Evolutionary conservation across 805 yeast genomes (phyloP).

Genomic region (Spencermartinsiella europaea): DNA sequence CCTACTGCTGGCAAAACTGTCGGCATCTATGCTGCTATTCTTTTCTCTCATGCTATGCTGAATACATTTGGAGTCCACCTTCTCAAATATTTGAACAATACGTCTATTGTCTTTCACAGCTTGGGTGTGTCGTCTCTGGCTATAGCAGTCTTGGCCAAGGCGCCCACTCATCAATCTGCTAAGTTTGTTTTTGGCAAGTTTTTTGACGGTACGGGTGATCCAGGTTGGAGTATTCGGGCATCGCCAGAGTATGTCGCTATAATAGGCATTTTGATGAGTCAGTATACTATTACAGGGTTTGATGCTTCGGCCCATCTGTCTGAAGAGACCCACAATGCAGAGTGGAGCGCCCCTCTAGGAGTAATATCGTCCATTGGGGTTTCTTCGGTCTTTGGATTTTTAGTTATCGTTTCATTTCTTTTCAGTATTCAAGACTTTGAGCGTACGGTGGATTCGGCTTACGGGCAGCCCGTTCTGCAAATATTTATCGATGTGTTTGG

Average conservation of each 20-base stretch:
- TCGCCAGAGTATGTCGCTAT: slow-evolving; percentile 22
- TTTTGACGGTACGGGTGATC: slow-evolving; percentile 37
- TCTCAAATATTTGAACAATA: slow-evolving; percentile 54
- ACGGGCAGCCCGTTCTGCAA: slow-evolving; percentile 46
- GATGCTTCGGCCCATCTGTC: slow-evolving; percentile 71
- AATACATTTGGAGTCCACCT: slow-evolving; percentile 56
- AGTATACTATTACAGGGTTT: slow-evolving; percentile 72
- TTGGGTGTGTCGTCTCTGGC: slow-evolving; percentile 45
- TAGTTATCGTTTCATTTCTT: slow-evolving; percentile 47
- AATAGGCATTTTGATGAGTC: slow-evolving; percentile 19
- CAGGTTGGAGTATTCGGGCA: slow-evolving; percentile 26
- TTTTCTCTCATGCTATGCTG: slow-evolving; percentile 46
- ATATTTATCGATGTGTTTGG: slow-evolving; percentile 35
- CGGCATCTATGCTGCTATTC: slow-evolving; percentile 54
- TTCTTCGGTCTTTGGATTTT: slow-evolving; percentile 56
- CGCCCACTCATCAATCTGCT: slow-evolving; percentile 33
- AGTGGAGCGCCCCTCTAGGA: slow-evolving; percentile 60
- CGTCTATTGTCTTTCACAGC: slow-evolving; percentile 52
- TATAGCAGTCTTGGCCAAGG: slow-evolving; percentile 22
- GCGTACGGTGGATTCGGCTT: slow-evolving; percentile 31
- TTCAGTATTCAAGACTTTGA: slow-evolving; percentile 45
- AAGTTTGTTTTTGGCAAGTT: slow-evolving; percentile 18
- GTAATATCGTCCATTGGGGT: slow-evolving; percentile 52
- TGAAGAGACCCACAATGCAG: slow-evolving; percentile 63
- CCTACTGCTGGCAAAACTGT: slow-evolving; percentile 18